Evolutionary conservation across 768 basidiomycete genomes (phyloP), one percentile per base, ranked within the genome.

Genomic region (Boletus fagicola): DNA sequence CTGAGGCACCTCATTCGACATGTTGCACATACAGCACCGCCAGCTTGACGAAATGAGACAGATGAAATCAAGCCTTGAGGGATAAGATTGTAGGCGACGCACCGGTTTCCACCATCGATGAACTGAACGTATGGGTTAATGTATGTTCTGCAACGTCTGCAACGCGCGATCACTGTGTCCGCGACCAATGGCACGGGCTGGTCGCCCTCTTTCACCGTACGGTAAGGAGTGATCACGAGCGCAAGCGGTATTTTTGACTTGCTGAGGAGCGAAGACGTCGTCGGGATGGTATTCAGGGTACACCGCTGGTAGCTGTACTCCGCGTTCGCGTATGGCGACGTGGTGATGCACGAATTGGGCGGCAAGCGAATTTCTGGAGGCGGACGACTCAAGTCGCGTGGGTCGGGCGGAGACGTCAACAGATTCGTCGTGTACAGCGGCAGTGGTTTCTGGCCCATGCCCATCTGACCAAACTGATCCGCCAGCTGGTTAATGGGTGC

Each of bases 21-120:
- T 86, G 66, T 89, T 92, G 73, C 97, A 99, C 94, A 99, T 94
- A 74, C 94, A 96, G 73, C 97, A 99, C 70, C 97, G 90, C 97
- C 97, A 99, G 61, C 90, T 89, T 54, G 26, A 55, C 15, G 26
- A 46, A 11, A 38, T 4, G 31, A 2, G 1, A 42, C 4, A 33
- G n/a, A 56, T 65, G 35, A 59, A 55, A 55, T 49, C 35, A 51
- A 35, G 36, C 6, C 12, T 3, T 5, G 7, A 44, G 35, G 10
- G 35, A 24, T 1, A 16, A 49, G 36, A n/a, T 6, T 40, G 40
- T 4, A 33, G 18, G 30, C 57, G 53, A 75, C 80, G 59, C 62
- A 88, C 83, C 94, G 86, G 74, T 94, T 95, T 31, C 97, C 97
- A 53, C 94, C 94, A 66, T 99, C 97, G 66, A 98, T 92, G 73